Evolutionary conservation across 768 basidiomycete species (phyloP), one percentile per base, ranked within the genome.

Genomic region (Goffeauzyma gilvescens): DNA sequence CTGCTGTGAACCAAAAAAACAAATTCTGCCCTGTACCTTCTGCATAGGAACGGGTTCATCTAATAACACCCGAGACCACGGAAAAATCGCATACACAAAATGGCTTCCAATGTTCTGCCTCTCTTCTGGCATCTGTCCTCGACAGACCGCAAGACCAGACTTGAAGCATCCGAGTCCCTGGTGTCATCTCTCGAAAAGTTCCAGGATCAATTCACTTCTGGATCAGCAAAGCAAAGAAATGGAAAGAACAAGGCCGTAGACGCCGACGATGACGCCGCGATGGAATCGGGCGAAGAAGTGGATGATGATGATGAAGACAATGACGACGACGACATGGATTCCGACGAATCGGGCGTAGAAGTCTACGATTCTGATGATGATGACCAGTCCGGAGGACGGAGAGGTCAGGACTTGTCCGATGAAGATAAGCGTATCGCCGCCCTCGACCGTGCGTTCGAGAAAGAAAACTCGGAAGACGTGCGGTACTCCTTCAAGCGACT

Each of bases 121-220:
- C 72, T 93, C 25, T 95, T 87, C 71, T 93, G 87, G 87, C 71
- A 86, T 62, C 70, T 95, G 41, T 89, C 87, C 13, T 83, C 81
- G 2, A 67, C 74, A 1, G 74, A 73, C 15, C 83, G 76, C 66
- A 75, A 78, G 43, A 78, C 83, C 47, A 77, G 87, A 7, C 57
- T 90, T 26, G 75, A 79, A 52, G 80, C 87, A 12, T 87, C 87
- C 2, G 77, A 81, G 22, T 81, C 85, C 59, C 76, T 95, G 38
- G 63, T 90, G 45, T 67, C 68, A 14, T 70, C 82, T 15, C 72
- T 95, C 52, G 79, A 89, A 65, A 76, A 78, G 49, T 89, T 93
- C 57, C 87, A 95, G 65, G 61, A 38, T 17, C 30, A 39, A 30
- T 38, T 39, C 23, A 41, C 39, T 18, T 13, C 10, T 32, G 24